These are phyloP conservation scores for Didymella sp. DNA, from an alignment of 2,329 filamentous ascomycete species.

Conservation along the genomic window DNA sequence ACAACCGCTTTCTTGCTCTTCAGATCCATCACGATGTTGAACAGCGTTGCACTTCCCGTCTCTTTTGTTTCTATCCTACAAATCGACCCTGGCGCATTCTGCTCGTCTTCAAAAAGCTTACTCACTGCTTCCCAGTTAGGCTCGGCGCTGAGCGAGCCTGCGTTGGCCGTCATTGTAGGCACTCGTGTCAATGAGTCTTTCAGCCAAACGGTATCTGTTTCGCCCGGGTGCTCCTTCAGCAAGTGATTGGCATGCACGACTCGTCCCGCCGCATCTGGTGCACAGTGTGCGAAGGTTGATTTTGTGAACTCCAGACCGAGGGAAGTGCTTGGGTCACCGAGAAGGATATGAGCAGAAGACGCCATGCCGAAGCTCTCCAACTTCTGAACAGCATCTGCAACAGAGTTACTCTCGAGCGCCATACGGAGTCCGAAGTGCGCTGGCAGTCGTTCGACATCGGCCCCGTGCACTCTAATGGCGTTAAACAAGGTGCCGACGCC, in stretches of 20 bases:
- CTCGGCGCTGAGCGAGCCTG: slow-evolving; percentile 26
- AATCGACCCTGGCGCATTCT: slow-evolving; percentile 48
- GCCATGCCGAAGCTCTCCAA: slow-evolving; percentile 59
- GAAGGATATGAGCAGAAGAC: slow-evolving; percentile 61
- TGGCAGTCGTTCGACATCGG: slow-evolving; percentile 60
- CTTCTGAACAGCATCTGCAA: slow-evolving; percentile 55
- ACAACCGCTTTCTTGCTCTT: slow-evolving; percentile 40
- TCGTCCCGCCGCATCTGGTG: slow-evolving; percentile 42
- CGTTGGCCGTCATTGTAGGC: slow-evolving; percentile 47
- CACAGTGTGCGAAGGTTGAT: slow-evolving; percentile 42
- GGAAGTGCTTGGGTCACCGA: slow-evolving; percentile 57
- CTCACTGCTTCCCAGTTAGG: slow-evolving; percentile 41
- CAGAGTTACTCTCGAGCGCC: slow-evolving; percentile 61
- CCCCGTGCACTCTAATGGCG: slow-evolving; percentile 65
- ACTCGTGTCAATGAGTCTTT: slow-evolving; percentile 51
- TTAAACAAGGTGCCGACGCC: slow-evolving; percentile 69
- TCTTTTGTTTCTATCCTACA: slow-evolving; percentile 34
- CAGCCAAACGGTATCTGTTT: slow-evolving; percentile 53
- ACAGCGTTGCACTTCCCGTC: slow-evolving; percentile 44
- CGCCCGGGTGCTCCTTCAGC: slow-evolving; percentile 47
- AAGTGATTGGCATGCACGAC: slow-evolving; percentile 57
- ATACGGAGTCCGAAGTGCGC: slow-evolving; percentile 67
- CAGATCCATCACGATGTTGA: slow-evolving; percentile 50
- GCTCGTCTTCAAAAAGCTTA: slow-evolving; percentile 52
- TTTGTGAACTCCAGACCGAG: slow-evolving; percentile 60